These are phyloP conservation scores for Hypericum perforatum DNA, from an alignment of 345 rosid species.

Conservation along the genomic window DNA sequence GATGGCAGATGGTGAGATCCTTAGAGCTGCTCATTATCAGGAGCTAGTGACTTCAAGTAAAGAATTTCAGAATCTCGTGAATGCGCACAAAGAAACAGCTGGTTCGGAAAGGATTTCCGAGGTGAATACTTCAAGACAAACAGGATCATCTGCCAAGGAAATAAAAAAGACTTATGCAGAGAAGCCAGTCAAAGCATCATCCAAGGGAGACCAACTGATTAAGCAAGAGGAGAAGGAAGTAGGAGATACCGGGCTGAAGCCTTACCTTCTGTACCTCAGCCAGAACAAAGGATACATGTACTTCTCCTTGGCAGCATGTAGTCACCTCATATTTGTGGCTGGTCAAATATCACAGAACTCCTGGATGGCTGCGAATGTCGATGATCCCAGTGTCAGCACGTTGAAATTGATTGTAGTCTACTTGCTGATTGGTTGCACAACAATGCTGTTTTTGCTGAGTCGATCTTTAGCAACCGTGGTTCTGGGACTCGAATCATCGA, in stretches of 20 bases:
- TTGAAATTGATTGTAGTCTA: conserved; percentile 49
- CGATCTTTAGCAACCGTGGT: conserved; percentile 44
- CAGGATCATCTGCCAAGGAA: conserved; percentile 31
- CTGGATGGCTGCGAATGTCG: conserved; percentile 77
- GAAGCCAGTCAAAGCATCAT: conserved; percentile 27
- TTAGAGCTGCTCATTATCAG: conserved; percentile 59
- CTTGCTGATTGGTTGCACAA: conserved; percentile 40
- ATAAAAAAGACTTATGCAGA: conserved; percentile 41
- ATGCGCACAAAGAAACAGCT: conserved; percentile 92
- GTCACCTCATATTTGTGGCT: conserved; percentile 38
- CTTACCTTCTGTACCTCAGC: conserved; percentile 57
- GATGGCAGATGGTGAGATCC: conserved; percentile 85
- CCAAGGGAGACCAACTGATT: conserved; percentile 62
- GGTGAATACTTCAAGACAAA: conserved; percentile 25
- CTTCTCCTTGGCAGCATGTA: conserved; percentile 36
- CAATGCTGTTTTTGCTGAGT: conserved; percentile 38
- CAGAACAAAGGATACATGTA: conserved; percentile 70
- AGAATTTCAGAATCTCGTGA: conserved; percentile 79
- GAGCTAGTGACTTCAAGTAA: conserved; percentile 46
- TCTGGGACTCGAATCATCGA: conserved; percentile 53
- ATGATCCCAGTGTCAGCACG: conserved; percentile 46
- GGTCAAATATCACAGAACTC: conserved; percentile 61
- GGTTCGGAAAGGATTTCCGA: conserved; percentile 55
- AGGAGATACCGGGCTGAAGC: conserved; percentile 71
- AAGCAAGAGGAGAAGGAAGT: conserved; percentile 73